A percentile compares a stretch with the other conserved stretches of the same genome.
phyloP scores from a whole-genome alignment of 495 filamentous ascomycete species.

The Chaetomium cochliodes region DNA sequence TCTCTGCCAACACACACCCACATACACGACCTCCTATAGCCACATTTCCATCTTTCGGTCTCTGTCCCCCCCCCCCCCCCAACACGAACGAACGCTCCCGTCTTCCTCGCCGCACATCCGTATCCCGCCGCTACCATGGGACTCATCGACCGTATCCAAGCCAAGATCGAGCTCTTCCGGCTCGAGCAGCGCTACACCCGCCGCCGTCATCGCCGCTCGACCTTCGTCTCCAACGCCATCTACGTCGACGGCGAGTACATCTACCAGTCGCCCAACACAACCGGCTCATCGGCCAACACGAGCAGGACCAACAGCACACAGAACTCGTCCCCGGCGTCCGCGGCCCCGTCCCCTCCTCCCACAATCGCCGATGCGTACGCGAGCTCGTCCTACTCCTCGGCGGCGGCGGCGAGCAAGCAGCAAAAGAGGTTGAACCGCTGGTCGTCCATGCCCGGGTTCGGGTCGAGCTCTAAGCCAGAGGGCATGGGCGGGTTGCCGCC shows the following conservation, averaged over 20 bases:
- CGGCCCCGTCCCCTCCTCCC: not conserved
- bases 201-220: slow-evolving; percentile 75
- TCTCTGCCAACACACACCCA: not conserved
- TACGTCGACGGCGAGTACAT: slow-evolving; percentile 95
- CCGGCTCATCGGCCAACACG: slow-evolving; percentile 46
- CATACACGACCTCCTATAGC: not conserved
- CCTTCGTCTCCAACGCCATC: slow-evolving; percentile 77
- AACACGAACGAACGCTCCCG: not conserved
- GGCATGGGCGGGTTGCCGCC: slow-evolving; percentile 19
- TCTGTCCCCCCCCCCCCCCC: not conserved
- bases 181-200: slow-evolving; percentile 90
- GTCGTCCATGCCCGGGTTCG: slow-evolving; percentile 51
- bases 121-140: slow-evolving; percentile 35
- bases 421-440: slow-evolving; percentile 47
- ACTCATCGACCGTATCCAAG: slow-evolving; percentile 52
- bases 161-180: slow-evolving; percentile 81
- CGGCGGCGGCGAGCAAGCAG: slow-evolving; percentile 15
- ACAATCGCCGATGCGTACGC: not conserved
- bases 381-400: not conserved
- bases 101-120: not conserved
- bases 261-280: slow-evolving; percentile 56
- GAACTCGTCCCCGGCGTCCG: not conserved
- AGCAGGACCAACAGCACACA: slow-evolving; percentile 1
- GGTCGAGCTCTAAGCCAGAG: slow-evolving; percentile 28
- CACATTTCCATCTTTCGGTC: not conserved